Base-by-base conservation (phyloP, 2,329 filamentous ascomycete species). In the Curvularia eragrostidis region DNA sequence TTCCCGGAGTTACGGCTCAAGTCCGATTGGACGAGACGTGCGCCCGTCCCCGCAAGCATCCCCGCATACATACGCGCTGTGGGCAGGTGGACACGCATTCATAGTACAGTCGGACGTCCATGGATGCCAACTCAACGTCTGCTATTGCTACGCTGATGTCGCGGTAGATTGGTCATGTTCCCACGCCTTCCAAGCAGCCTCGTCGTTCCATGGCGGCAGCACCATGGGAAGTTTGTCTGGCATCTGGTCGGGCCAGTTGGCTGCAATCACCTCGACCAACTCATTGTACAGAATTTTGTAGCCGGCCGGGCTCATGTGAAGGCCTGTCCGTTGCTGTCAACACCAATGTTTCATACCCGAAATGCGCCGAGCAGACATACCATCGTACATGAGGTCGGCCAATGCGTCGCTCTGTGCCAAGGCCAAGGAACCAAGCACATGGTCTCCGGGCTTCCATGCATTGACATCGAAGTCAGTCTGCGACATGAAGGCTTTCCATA, bases 401-500 rank as follows among this genome's bases (percentile, higher is more conserved):
- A 89, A 71, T 8, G 75, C 79, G 52, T 87, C 83, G 70, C 87
- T 89, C 48, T 83, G 65, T 73, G 85, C 72, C 76, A 85, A 77
- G 77, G 85, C 73, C 74, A 83, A 74, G 76, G 85, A 80, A 75
- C 93, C 83, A 13, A 80, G 75, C 26, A 88, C 69, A 4, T 80
- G 76, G 38, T 82, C 77, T 6, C 80, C 82, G 21, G 58, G 49
- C 38, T 71, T 64, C 74, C 74, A 75, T 1, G 78, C 76, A 13
- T 65, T 63, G 8, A 58, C 47, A 15, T 80, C 73, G 78, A 84
- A 88, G 1, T 82, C 83, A 2, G 82, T 80, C 44, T 85, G 82
- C 54, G 85, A 81, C 87, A 96, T 91, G 67, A 97, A 84, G 0
- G 86, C 87, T 59, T 85, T 84, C 87, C 91, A 96, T 1, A 98